A percentile compares a stretch with the other conserved stretches of the same genome.
Conservation (phyloP, 2,329 filamentous ascomycete species). For the Exophiala oligosperma region DNA sequence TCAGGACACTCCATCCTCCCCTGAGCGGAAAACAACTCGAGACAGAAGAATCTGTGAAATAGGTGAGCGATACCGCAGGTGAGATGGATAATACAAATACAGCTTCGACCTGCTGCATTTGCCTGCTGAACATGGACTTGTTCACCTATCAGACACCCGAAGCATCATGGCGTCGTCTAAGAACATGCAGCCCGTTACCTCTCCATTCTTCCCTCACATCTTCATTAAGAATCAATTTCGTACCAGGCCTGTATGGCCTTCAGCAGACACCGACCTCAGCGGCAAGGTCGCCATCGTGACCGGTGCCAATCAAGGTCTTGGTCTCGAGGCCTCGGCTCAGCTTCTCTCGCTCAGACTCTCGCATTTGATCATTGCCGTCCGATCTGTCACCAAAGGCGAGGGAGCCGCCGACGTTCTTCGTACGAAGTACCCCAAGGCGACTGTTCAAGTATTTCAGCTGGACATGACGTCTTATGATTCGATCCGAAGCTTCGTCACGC, state of each 20-base stretch:
- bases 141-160: neutral
- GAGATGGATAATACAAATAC: too few species aligned
- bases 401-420: slow-evolving; percentile 39
- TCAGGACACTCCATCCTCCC: too few species aligned
- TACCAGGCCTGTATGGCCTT: slow-evolving; percentile 22
- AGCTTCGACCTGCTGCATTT: neutral
- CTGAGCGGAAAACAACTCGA: too few species aligned
- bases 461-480: slow-evolving; percentile 52
- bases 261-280: slow-evolving; percentile 28
- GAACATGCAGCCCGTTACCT: slow-evolving; percentile 26
- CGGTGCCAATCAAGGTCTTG: slow-evolving; percentile 52
- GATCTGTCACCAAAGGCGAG: slow-evolving; percentile 46
- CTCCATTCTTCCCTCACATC: slow-evolving; percentile 18
- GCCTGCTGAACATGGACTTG: neutral
- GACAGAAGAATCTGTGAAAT: too few species aligned
- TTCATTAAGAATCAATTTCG: slow-evolving; percentile 30
- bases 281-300: slow-evolving; percentile 50
- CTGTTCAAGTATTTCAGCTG: slow-evolving; percentile 52
- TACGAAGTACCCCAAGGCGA: slow-evolving; percentile 38
- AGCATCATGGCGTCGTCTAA: slow-evolving; percentile 29
- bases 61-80: too few species aligned
- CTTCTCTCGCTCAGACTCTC: slow-evolving; percentile 43
- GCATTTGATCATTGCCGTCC: slow-evolving; percentile 50
- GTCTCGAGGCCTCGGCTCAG: slow-evolving; percentile 46
- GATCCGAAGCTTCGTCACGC: slow-evolving; percentile 43